Percentiles rank a stretch among this genome's conserved stretches.
phyloP scores from a whole-genome alignment of 352 stramenopile species.

The Halophytophthora batemanensis region DNA sequence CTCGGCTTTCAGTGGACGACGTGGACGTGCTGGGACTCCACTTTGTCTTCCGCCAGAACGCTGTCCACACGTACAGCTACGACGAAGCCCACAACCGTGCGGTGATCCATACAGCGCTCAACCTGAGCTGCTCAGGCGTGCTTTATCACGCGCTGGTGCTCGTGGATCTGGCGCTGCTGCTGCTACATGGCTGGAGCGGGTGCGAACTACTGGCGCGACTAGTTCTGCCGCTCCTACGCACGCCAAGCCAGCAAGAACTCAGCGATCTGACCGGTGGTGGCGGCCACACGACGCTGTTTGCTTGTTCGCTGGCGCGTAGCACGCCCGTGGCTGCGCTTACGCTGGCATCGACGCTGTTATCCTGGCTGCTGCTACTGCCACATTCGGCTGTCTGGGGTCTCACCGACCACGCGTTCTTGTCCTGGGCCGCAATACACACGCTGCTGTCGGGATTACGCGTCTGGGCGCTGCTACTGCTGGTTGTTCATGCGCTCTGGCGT shows the following conservation, averaged over 20 bases:
- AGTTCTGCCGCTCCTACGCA: conserved; percentile 15
- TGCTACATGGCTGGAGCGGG: conserved; percentile 28
- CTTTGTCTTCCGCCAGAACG: conserved; percentile 48
- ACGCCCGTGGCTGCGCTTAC: conserved; percentile 28
- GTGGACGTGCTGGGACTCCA: conserved; percentile 35
- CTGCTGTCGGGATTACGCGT: conserved; percentile 34
- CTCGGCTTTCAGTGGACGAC: conserved; percentile 40
- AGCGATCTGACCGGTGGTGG: conserved; percentile 14
- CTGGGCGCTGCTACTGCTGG: conserved; percentile 33
- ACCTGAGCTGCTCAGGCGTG: conserved; percentile 44
- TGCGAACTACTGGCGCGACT: conserved; percentile 23
- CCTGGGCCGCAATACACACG: conserved; percentile 33
- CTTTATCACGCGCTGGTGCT: conserved; percentile 49
- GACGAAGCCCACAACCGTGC: conserved; percentile 4
- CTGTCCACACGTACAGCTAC: conserved; percentile 24
- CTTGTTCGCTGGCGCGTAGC: conserved; percentile 45
- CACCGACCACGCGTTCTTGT: conserved; percentile 18
- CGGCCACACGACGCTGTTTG: conserved; percentile 25
- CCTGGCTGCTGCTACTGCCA: conserved; percentile 55
- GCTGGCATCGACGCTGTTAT: conserved; percentile 32
- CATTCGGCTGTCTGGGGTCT: conserved; percentile 47
- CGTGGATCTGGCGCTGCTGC: conserved; percentile 26
- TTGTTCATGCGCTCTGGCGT: conserved; percentile 29
- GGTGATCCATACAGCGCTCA: conserved; percentile 28
- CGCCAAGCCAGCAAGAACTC: conserved; percentile 18